These are phyloP conservation scores for Aechmea fasciata DNA, from an alignment of 176 grass and related monocot genomes.

Conservation along the genomic window DNA sequence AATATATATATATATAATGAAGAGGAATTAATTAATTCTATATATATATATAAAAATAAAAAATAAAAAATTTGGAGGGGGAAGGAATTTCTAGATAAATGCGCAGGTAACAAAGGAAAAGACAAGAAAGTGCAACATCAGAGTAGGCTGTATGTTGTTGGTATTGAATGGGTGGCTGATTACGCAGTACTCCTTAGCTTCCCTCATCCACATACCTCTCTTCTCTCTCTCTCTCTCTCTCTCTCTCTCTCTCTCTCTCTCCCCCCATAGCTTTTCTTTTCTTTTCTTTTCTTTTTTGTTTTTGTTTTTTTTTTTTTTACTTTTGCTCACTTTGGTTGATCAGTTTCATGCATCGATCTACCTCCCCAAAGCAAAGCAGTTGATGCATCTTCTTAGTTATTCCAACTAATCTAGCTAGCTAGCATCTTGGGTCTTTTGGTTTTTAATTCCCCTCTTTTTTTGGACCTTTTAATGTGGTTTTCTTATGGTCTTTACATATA, in stretches of 20 bases:
- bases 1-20: background rate
- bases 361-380: background rate
- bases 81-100: constrained; percentile 58
- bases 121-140: constrained; percentile 61
- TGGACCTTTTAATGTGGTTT: background rate
- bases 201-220: constrained; percentile 19
- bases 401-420: constrained; percentile 8
- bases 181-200: constrained; percentile 29
- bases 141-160: constrained; percentile 18
- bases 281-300: constrained; percentile 7
- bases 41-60: constrained; percentile 29
- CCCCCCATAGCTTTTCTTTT: constrained; percentile 21
- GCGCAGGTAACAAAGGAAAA: constrained; percentile 39
- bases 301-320: background rate
- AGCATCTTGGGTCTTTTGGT: constrained; percentile 19
- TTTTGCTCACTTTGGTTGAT: constrained; percentile 1
- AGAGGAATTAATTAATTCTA: too few species aligned
- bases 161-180: constrained; percentile 31
- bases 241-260: constrained; percentile 18
- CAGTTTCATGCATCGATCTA: constrained; percentile 2
- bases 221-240: background rate
- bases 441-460: background rate
- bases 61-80: constrained; percentile 14
- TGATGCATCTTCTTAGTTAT: background rate
- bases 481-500: background rate